Evolutionary conservation across 2,329 filamentous ascomycete genomes (phyloP), one percentile per base, ranked within the genome.

Genomic region (Saccharata proteae): DNA sequence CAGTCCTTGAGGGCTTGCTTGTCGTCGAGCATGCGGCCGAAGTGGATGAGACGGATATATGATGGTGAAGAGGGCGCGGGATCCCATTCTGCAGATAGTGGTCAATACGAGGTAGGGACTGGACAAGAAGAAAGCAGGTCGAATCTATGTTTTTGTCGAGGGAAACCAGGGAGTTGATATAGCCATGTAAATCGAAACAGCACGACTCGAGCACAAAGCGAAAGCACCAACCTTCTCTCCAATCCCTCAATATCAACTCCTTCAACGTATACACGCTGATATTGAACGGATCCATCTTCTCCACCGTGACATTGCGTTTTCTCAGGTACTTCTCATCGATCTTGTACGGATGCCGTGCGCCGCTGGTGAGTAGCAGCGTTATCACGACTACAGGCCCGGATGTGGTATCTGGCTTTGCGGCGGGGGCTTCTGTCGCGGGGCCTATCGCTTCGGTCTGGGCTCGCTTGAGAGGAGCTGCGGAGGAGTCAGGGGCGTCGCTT

Each of bases 201-300:
- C n/a, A n/a, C n/a, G n/a, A n/a, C n/a, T n/a, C n/a, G n/a, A n/a
- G n/a, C n/a, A n/a, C n/a, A n/a, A n/a, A 13, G 16, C 13, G 6
- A 32, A 11, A 15, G 16, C n/a, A 25, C 51, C 34, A 60, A 71
- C 69, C 83, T 45, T 77, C 77, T 43, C 84, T 70, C 88, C 88
- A 96, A 54, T 94, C 86, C 46, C 83, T 71, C 62, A 90, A 71
- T 51, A 96, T 93, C 49, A 94, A 63, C 60, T 94, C 85, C 58
- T 94, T 94, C 42, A 96, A 62, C 3, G 83, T 93, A 53, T 94
- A 93, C 30, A 93, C 79, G 43, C 82, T 93, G 58, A 96, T 84
- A 50, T 78, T 81, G 51, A 84, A 86, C 1, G 85, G 85, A 49
- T 94, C 84, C 41, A 71, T 58, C 18, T 77, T 77, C 13, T 83